Base-by-base conservation (phyloP, 192 early-diverging fungal species). In the Rhizophagus sp. region DNA sequence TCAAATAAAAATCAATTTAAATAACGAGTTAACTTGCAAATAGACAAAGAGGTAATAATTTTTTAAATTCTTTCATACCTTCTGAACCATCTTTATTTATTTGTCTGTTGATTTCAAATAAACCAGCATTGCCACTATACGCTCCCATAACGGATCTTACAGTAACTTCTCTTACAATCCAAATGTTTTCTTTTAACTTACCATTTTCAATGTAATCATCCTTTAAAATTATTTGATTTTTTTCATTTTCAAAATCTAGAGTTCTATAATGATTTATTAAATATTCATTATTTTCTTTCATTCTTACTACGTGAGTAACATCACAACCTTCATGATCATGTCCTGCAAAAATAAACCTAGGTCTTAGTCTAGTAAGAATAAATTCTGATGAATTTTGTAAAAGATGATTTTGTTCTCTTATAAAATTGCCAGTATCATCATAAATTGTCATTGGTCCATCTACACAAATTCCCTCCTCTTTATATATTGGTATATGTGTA, bases 291-390 rank as follows among this genome's bases (percentile, higher is more conserved):
- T 19, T 72, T 1, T 79, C 39, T 12, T 57, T 33, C 4, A 49
- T 66, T 12, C 49, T 22, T n/a, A 84, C 79, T 22, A 70, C 65
- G 65, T 92, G 86, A 19, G 71, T 79, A 6, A 87, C 82, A 70
- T 86, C 81, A 66, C 91, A 92, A 65, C 91, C 91, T 75, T 83
- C 80, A 77, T 92, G 91, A 69, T 92, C 91, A 63, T 92, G 91
- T 63, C 91, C 91, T 22, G 87, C 90, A 66, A 92, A 82, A 47
- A 92, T 84, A 79, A 91, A 81, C 15, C 83, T 84, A 3, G 91
- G 91, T 22, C 81, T 73, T 9, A 92, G 71, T 61, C 88, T 85
- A 27, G 89, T 84, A 24, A 92, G 80, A 78, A 92, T 81, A 81
- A 87, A 92, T 0, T 84, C 75, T 1, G 90, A 88, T 6, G 88